Base-by-base conservation (phyloP, 805 yeast species). In the Scheffersomyces spartinae region DNA sequence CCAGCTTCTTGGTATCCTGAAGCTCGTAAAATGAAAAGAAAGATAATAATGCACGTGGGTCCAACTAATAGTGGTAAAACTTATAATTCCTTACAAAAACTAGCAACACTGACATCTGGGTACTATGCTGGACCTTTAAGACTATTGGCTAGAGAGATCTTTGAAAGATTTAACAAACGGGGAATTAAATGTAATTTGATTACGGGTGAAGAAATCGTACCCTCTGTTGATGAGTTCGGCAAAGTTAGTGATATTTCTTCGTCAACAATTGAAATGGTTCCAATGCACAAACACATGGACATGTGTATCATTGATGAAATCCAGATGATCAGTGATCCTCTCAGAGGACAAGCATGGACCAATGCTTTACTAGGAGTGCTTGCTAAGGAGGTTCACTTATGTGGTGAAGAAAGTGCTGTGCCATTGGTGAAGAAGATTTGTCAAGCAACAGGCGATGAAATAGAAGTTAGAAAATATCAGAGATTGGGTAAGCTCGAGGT, bases 51-150 rank as follows among this genome's bases (percentile, higher is more conserved):
- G 74, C 99, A 91, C 47, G 82, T 91, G 7, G 99, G 99, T 0
- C 98, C 99, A 1, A 91, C 99, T 0, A 91, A 91, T 47, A 76
- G 91, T 37, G 99, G 99, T 8, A 91, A 91, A 43, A 91, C 97
- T 0, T 81, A 82, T 44, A 67, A 70, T 24, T 94, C 97, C 0
- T 54, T 91, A 23, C 63, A 78, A 39, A 64, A 72, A 28, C 60
- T 91, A 25, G 74, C 74, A 38, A 41, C 49, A 12, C 73, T 84
- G 9, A 61, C 71, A 17, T 64, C 74, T 11, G 98, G 98, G 0
- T 81, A 79, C 37, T 91, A 77, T 51, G 97, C 97, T 0, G 97
- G 97, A 1, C 99, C 99, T 0, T 55, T 91, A 24, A 62, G 99
- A 32, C 60, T 91, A 29, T 59, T 91, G 26, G 98, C 97, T 0